Evolutionary conservation across 495 filamentous ascomycete genomes (phyloP).

Genomic region (Apiosordaria backusii): DNA sequence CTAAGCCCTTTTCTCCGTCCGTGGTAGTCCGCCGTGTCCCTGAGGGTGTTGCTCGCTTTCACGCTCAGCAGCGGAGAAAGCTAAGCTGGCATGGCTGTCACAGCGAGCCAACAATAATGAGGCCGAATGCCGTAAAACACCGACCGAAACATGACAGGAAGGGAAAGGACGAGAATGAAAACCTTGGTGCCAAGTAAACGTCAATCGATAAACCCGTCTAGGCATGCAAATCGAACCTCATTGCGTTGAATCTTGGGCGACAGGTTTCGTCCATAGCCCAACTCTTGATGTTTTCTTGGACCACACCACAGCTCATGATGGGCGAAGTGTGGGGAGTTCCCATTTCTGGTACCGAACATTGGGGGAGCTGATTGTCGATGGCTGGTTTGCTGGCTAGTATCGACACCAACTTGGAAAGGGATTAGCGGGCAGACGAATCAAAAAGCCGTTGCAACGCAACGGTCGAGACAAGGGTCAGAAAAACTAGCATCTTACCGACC

Average conservation of each 20-base stretch:
- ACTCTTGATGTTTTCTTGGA: not conserved
- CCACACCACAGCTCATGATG: not conserved
- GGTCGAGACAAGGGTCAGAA: not conserved
- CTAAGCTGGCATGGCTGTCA: not conserved
- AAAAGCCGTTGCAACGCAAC: constrained; percentile 5
- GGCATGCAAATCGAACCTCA: constrained; percentile 1
- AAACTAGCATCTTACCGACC: constrained; percentile 1
- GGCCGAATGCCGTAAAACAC: not conserved
- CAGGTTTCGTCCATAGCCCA: not conserved
- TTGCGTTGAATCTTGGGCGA: not conserved
- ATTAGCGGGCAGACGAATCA: not conserved
- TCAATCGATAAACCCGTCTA: not conserved
- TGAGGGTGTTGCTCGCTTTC: not conserved
- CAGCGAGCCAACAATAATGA: not conserved
- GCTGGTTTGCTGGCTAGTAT: not conserved
- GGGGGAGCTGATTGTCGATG: not conserved
- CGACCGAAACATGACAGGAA: not conserved
- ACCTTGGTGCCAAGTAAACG: not conserved
- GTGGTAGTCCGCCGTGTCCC: not conserved
- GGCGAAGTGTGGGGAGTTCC: not conserved
- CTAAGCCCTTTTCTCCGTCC: not conserved
- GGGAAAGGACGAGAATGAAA: not conserved
- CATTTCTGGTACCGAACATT: constrained; percentile 11
- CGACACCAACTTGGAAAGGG: not conserved
- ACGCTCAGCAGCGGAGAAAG: not conserved